These are phyloP conservation scores for Apophysomyces elegans DNA, from an alignment of 371 early-diverging fungal genomes.

Conservation along the genomic window DNA sequence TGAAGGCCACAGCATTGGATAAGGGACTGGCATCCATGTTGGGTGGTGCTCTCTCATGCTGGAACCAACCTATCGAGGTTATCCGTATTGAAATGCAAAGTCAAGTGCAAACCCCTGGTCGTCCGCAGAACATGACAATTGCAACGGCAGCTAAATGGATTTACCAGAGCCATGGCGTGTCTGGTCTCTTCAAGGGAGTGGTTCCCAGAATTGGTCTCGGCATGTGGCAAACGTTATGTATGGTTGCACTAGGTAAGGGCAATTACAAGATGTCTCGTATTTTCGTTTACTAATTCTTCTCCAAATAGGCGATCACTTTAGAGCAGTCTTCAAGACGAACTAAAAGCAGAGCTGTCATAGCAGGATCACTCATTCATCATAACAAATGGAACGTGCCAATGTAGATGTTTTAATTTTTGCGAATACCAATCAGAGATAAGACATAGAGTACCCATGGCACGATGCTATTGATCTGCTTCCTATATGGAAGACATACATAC, in stretches of 20 bases:
- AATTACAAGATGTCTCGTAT: neutral
- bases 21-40: slow-evolving; percentile 81
- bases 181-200: slow-evolving; percentile 94
- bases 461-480: no score
- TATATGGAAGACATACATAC: no score
- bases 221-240: slow-evolving; percentile 95
- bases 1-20: slow-evolving; percentile 56
- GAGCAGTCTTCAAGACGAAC: slow-evolving; percentile 26
- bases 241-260: slow-evolving; percentile 91
- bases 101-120: slow-evolving; percentile 80
- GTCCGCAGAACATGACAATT: slow-evolving; percentile 90
- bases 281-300: neutral
- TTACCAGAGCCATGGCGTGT: slow-evolving; percentile 84
- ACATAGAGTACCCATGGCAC: no score
- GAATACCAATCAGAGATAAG: no score
- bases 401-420: no score
- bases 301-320: slow-evolving; percentile 39
- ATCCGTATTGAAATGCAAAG: slow-evolving; percentile 97
- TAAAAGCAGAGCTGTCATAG: slow-evolving; percentile 2
- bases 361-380: no score
- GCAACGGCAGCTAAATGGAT: slow-evolving; percentile 85
- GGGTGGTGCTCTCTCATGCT: slow-evolving; percentile 91
- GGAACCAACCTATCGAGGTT: slow-evolving; percentile 98
- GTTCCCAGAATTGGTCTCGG: slow-evolving; percentile 90
- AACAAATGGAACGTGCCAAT: no score